Conservation (phyloP, 352 stramenopile genomes). For the Pythium volutum region DNA sequence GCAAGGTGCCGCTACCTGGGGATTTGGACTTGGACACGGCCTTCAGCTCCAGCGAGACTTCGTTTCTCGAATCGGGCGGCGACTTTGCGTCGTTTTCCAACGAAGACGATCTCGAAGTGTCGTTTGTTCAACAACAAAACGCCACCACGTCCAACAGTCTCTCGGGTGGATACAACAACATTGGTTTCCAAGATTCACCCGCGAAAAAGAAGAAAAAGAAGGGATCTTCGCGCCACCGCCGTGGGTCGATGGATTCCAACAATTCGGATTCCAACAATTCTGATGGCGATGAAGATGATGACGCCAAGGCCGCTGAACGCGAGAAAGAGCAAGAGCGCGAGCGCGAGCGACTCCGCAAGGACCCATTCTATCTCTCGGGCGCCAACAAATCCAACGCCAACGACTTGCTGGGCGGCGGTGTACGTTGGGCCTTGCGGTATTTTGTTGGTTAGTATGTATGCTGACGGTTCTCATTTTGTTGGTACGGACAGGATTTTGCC, state of each 20-base stretch:
- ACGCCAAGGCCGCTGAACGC: conserved; percentile 16
- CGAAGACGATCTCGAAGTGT: conserved; percentile 80
- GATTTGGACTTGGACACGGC: conserved; percentile 68
- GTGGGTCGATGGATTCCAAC: conserved; percentile 42
- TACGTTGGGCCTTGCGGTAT: conserved; percentile 22
- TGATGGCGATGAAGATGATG: conserved; percentile 41
- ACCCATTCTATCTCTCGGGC: conserved; percentile 78
- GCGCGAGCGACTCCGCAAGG: conserved; percentile 66
- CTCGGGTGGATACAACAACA: conserved; percentile 21
- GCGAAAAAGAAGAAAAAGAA: conserved; percentile 29
- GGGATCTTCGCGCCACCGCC: conserved; percentile 31
- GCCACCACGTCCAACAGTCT: not conserved
- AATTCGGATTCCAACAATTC: conserved; percentile 28
- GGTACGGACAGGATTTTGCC: conserved; percentile 48
- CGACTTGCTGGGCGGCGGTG: conserved; percentile 24
- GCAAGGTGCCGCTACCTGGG: conserved; percentile 87
- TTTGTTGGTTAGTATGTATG: not conserved
- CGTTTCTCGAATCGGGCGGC: conserved; percentile 74
- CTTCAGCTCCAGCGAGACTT: conserved; percentile 52
- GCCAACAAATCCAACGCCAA: conserved; percentile 41
- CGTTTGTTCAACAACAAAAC: conserved; percentile 57
- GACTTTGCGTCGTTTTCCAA: conserved; percentile 56
- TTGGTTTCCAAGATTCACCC: conserved; percentile 11
- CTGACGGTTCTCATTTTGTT: conserved; percentile 4
- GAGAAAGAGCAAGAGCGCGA: conserved; percentile 25